These are phyloP conservation scores for Casuarina cunninghamiana DNA, from an alignment of 306 rosid genomes.

Conservation along the genomic window DNA sequence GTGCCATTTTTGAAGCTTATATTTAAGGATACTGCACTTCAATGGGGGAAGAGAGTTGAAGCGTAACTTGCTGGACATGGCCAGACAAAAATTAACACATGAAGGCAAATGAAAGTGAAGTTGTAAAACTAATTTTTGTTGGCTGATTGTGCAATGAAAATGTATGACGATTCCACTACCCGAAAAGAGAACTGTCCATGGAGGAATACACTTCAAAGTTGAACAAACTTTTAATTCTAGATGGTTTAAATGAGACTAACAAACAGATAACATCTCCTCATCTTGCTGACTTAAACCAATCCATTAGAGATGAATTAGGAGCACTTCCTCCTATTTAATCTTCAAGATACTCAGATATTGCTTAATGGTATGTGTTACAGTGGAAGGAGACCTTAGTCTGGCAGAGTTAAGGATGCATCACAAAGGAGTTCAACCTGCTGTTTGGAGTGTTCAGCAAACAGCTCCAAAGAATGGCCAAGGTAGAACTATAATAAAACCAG, in stretches of 20 bases:
- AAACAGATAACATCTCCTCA: neutral
- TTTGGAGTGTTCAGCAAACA: neutral
- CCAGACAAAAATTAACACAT: neutral
- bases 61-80: neutral
- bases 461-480: neutral
- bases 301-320: neutral
- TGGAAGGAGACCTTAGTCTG: neutral
- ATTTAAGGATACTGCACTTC: neutral
- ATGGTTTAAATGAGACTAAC: neutral
- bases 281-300: neutral
- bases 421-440: neutral
- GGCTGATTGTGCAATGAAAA: neutral
- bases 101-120: neutral
- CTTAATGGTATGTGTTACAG: neutral
- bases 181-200: neutral
- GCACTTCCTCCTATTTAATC: neutral
- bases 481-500: neutral
- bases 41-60: conserved; percentile 9
- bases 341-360: neutral
- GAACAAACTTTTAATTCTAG: neutral
- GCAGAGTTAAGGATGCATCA: neutral
- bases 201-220: neutral
- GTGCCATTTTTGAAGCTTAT: neutral
- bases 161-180: neutral
- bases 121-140: neutral